Evolutionary conservation across 2,329 filamentous ascomycete genomes (phyloP).

Genomic region (Niveomyces coronatus): DNA sequence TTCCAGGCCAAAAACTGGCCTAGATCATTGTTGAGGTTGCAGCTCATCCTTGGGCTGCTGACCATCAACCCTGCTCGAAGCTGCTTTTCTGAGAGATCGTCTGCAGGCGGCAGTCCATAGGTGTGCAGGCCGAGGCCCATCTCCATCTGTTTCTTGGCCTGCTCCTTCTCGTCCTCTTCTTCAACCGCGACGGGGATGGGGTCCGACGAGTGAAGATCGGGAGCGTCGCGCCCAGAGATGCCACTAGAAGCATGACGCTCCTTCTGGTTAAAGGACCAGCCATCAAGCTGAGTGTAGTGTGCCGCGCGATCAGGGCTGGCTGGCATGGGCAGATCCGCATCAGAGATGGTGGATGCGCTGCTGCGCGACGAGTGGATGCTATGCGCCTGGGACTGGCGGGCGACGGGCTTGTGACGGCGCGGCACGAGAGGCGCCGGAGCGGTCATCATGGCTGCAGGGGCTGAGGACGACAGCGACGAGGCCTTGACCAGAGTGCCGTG

Average conservation of each 20-base stretch:
- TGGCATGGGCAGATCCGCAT: constrained; percentile 8
- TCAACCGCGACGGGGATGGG: constrained; percentile 5
- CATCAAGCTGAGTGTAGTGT: constrained; percentile 9
- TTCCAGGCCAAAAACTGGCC: constrained; percentile 51
- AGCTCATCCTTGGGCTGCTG: constrained; percentile 44
- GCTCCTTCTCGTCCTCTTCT: too few species aligned
- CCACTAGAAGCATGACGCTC: neutral
- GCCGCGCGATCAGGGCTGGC: constrained; percentile 12
- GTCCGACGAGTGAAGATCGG: neutral
- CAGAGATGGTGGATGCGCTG: constrained; percentile 6
- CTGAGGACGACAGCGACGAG: too few species aligned
- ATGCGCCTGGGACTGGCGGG: constrained; percentile 11
- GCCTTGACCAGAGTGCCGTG: constrained; percentile 30
- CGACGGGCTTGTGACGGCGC: neutral
- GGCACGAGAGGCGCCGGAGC: too few species aligned
- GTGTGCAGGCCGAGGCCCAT: neutral
- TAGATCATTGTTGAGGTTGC: constrained; percentile 48
- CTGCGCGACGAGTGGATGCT: constrained; percentile 12
- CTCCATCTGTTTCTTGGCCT: too few species aligned
- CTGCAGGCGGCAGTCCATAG: neutral
- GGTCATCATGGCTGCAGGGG: too few species aligned
- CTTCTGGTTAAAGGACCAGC: constrained; percentile 7
- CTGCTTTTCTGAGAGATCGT: neutral
- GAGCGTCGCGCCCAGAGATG: neutral
- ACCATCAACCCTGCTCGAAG: neutral